Evolutionary conservation across 805 yeast genomes (phyloP), one percentile per base, ranked within the genome.

Genomic region (Candida corydali): DNA sequence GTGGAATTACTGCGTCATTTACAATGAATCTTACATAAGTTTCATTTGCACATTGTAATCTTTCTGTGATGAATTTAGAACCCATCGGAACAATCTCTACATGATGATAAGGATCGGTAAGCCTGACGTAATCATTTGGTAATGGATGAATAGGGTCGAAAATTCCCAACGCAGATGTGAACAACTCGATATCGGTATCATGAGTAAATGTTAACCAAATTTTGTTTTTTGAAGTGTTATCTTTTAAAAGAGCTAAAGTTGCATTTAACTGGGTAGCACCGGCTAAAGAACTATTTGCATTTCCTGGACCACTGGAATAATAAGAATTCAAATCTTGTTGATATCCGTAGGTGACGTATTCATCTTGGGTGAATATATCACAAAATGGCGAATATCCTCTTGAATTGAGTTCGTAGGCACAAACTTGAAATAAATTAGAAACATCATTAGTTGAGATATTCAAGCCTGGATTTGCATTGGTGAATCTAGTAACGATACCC

Each of bases 371-470:
- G 61, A 86, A 78, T 22, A 82, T 65, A 23, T 70, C 69, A 58
- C 94, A 86, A 43, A 84, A 77, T 19, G 72, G 70, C 11, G 91
- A 82, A 38, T 61, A 55, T 8, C 94, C 94, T 38, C 68, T 69
- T 7, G 77, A 82, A 38, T 83, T 84, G 31, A 83, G 60, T 57
- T 86, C 95, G 52, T 70, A 86, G 3, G 86, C 87, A 61, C 94
- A 86, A 57, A 78, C 70, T n/a, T 69, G 65, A 48, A 82, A 78
- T 44, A 85, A 49, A 17, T 57, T 59, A 29, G 54, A 58, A 17
- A 79, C 72, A 49, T 86, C 93, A 26, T 54, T 50, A 2, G 66
- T 51, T 2, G 78, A 69, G 37, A 84, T 45, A 44, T 75, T 61
- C 39, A 65, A 49, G 3, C 78, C 81, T 2, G 78, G 76, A 37